A percentile compares a stretch with the other conserved stretches of the same genome.
Evolutionary conservation across 768 basidiomycete genomes (phyloP).

Genomic region (Amanita molliuscula): DNA sequence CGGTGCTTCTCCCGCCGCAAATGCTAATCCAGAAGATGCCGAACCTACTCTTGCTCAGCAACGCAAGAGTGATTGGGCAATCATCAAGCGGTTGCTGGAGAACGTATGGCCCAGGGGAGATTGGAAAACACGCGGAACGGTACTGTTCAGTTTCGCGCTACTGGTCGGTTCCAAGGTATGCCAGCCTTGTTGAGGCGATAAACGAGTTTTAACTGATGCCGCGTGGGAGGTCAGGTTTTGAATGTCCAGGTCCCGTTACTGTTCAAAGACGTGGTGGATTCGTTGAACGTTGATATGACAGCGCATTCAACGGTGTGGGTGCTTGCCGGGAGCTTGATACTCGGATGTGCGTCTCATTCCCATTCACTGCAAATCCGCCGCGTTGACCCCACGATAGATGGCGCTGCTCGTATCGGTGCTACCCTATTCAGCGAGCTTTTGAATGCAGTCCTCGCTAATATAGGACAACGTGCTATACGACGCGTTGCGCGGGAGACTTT

Average conservation of each 20-base stretch:
- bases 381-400: conserved; percentile 43
- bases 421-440: conserved; percentile 86
- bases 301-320: conserved; percentile 77
- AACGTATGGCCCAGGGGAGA: conserved; percentile 92
- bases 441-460: conserved; percentile 93
- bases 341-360: conserved; percentile 59
- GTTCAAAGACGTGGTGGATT: conserved; percentile 88
- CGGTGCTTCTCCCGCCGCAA: background rate
- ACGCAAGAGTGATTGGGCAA: conserved; percentile 75
- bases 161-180: conserved; percentile 80
- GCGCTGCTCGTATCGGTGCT: conserved; percentile 80
- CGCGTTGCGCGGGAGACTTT: conserved; percentile 96
- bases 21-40: conserved; percentile 2
- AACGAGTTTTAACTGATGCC: background rate
- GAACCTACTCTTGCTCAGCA: conserved; percentile 35
- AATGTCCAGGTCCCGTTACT: conserved; percentile 98
- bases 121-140: conserved; percentile 72
- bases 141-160: conserved; percentile 72
- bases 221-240: conserved; percentile 46
- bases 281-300: conserved; percentile 77
- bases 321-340: conserved; percentile 78
- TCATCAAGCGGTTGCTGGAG: conserved; percentile 69
- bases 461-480: conserved; percentile 89
- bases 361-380: background rate
- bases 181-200: conserved; percentile 1